phyloP scores from a whole-genome alignment of 2,329 filamentous ascomycete species.

The Annulohypoxylon truncatum region DNA sequence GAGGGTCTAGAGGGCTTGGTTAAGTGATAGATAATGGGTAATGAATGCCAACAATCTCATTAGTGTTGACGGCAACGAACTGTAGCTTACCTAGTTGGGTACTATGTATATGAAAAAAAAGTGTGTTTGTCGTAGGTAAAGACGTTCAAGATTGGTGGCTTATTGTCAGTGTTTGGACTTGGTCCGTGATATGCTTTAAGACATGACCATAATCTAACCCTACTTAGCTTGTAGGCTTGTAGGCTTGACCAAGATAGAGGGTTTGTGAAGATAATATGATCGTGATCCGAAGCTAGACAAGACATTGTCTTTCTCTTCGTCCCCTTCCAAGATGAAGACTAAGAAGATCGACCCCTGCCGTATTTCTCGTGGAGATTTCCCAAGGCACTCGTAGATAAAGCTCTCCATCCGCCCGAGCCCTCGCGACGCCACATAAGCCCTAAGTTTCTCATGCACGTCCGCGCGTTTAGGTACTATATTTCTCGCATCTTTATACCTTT shows the following conservation, averaged over 20 bases:
- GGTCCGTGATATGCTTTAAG: too few relatives aligned
- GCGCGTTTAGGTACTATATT: not conserved
- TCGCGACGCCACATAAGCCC: not conserved
- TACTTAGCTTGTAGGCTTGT: too few relatives aligned
- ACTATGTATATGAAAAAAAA: too few relatives aligned
- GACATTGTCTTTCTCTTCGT: not conserved
- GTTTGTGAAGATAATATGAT: not conserved
- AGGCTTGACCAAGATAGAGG: not conserved
- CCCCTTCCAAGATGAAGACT: not conserved
- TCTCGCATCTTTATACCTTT: not conserved
- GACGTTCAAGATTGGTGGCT: not conserved
- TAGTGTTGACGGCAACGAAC: too few relatives aligned
- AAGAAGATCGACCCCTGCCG: not conserved
- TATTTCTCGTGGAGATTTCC: conserved; percentile 2
- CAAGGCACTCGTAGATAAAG: not conserved
- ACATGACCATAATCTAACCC: too few relatives aligned
- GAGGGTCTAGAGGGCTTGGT: conserved; percentile 59
- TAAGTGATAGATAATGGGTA: too few relatives aligned
- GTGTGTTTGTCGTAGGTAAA: not conserved
- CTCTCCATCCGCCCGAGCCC: not conserved
- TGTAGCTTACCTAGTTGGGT: too few relatives aligned
- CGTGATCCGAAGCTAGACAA: not conserved
- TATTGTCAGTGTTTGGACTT: too few relatives aligned
- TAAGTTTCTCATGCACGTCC: not conserved
- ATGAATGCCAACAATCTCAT: too few relatives aligned